Percentiles rank a stretch among this genome's conserved stretches.
These are phyloP conservation scores for Eucalyptus tenuipes DNA, from an alignment of 345 rosid species.

Conservation along the genomic window DNA sequence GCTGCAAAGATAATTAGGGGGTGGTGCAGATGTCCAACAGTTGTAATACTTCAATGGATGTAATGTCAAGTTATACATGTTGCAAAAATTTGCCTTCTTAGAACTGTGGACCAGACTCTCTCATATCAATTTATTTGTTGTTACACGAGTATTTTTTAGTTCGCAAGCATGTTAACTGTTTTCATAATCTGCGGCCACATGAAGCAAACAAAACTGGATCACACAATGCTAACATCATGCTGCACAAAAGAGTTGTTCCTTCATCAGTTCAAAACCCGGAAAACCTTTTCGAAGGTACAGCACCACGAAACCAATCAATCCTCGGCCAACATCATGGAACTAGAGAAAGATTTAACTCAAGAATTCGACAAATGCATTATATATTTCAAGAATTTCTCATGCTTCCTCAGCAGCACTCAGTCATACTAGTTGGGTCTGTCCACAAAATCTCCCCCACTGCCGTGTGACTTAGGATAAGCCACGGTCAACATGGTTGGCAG, in stretches of 20 bases:
- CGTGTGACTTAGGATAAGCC: background rate
- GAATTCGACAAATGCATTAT: background rate
- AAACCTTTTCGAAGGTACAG: background rate
- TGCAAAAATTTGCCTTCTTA: background rate
- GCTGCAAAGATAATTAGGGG: background rate
- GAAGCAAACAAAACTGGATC: background rate
- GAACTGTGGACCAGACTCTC: background rate
- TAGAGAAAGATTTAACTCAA: background rate
- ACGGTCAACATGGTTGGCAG: background rate
- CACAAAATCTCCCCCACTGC: background rate
- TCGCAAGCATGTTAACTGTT: background rate
- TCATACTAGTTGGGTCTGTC: background rate
- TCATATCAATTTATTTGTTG: background rate
- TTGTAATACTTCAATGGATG: background rate
- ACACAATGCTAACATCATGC: background rate
- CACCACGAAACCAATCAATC: background rate
- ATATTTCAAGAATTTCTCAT: background rate
- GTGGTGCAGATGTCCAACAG: background rate
- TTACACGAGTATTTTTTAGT: background rate
- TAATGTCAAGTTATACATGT: background rate
- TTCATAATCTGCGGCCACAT: background rate
- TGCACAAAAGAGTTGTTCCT: background rate
- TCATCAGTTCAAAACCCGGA: background rate
- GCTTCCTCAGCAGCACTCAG: background rate
- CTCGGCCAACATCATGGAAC: background rate